These are phyloP conservation scores for Zoysia japonica DNA, from an alignment of 176 grass and related monocot species.

Conservation along the genomic window DNA sequence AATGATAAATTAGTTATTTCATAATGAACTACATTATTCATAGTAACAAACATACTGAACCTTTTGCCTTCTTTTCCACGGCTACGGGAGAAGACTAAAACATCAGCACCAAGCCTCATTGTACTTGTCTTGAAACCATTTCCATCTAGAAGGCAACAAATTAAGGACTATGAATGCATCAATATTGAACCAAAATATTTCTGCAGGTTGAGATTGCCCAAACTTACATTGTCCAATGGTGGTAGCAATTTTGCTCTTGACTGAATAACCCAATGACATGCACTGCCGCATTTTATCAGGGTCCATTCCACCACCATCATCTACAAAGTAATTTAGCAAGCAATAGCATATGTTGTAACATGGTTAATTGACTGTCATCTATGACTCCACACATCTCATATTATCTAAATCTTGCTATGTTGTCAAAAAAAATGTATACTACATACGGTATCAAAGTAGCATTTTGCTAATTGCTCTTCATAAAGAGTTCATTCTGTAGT, in stretches of 20 bases:
- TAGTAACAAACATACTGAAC: slow-evolving; percentile 49
- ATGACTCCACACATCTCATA: background rate
- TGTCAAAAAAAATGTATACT: slow-evolving; percentile 2
- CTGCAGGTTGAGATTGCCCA: background rate
- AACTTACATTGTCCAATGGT: slow-evolving; percentile 97
- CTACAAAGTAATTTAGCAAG: slow-evolving; percentile 38
- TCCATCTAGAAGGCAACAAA: slow-evolving; percentile 62
- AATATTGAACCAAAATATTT: slow-evolving; percentile 24
- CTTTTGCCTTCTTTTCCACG: slow-evolving; percentile 65
- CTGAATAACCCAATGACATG: slow-evolving; percentile 98
- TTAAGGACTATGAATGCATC: slow-evolving; percentile 36
- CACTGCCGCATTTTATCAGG: slow-evolving; percentile 98
- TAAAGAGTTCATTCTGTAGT: slow-evolving; percentile 12
- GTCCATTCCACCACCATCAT: slow-evolving; percentile 94
- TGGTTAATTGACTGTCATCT: background rate
- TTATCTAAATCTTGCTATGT: background rate
- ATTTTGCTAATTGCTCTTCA: slow-evolving; percentile 17
- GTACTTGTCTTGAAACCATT: slow-evolving; percentile 99
- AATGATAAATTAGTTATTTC: slow-evolving; percentile 2
- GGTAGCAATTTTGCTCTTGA: slow-evolving; percentile 77
- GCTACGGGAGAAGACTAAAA: slow-evolving; percentile 90
- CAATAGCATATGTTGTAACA: slow-evolving; percentile 13
- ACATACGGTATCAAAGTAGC: background rate
- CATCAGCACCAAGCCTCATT: slow-evolving; percentile 98
- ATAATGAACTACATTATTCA: slow-evolving; percentile 23